phyloP scores from a whole-genome alignment of 495 filamentous ascomycete genomes.

The Pseudomonodictys pantanalensis region DNA sequence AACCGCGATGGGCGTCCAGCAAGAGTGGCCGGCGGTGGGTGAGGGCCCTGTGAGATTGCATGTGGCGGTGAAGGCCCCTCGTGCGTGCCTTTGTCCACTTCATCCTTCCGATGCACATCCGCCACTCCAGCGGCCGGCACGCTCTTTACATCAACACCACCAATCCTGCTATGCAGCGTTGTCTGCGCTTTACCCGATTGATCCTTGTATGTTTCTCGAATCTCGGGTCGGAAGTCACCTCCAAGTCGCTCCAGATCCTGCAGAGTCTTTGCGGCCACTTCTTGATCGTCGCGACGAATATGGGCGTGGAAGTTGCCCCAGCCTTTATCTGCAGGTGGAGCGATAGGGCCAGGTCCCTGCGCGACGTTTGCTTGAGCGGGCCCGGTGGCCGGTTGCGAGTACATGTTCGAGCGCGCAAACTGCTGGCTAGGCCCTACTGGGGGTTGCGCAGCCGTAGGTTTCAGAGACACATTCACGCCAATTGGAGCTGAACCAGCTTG shows the following conservation, averaged over 20 bases:
- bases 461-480: conserved; percentile 1
- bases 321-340: conserved; percentile 32
- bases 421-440: conserved; percentile 4
- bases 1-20: conserved; percentile 28
- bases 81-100: background rate
- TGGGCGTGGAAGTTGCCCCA: conserved; percentile 18
- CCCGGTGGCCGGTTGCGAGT: conserved; percentile 16
- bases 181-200: conserved; percentile 13
- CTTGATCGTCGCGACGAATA: conserved; percentile 21
- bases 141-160: background rate
- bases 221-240: conserved; percentile 23
- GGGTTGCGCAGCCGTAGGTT: conserved; percentile 8
- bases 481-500: conserved; percentile 15
- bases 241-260: conserved; percentile 14
- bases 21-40: conserved; percentile 1
- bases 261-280: conserved; percentile 2
- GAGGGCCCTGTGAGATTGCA: background rate
- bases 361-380: conserved; percentile 22
- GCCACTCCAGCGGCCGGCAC: background rate
- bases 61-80: conserved; percentile 10
- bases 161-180: conserved; percentile 9
- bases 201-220: conserved; percentile 21
- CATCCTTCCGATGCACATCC: conserved; percentile 14
- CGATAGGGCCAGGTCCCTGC: conserved; percentile 35
- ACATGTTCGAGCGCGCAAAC: conserved; percentile 18